Percentiles rank a stretch among this genome's conserved stretches.
These are phyloP conservation scores for Primulina huaijiensis DNA, from an alignment of 257 asterid genomes.

Conservation along the genomic window DNA sequence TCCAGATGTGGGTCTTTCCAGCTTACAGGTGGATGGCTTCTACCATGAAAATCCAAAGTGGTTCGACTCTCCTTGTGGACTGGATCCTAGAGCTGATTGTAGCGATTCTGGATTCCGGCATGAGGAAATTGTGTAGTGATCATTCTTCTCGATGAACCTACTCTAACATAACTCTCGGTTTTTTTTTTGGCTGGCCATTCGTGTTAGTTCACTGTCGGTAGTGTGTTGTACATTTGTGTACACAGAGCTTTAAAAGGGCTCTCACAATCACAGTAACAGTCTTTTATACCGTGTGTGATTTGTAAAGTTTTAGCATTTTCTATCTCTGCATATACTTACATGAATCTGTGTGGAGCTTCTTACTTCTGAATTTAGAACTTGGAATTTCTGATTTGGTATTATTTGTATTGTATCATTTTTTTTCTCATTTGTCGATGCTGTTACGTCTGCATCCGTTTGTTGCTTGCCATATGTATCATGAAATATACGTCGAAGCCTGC, in stretches of 20 bases:
- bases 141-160: constrained; percentile 51
- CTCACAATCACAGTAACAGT: constrained; percentile 32
- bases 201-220: constrained; percentile 36
- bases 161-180: constrained; percentile 46
- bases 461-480: not conserved
- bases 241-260: constrained; percentile 30
- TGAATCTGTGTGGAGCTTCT: constrained; percentile 25
- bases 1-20: constrained; percentile 73
- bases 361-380: constrained; percentile 19
- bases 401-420: not conserved
- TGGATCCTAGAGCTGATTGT: constrained; percentile 74
- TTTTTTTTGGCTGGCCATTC: constrained; percentile 25
- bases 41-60: constrained; percentile 90
- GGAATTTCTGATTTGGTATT: constrained; percentile 26
- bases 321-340: constrained; percentile 37
- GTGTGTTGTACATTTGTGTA: constrained; percentile 42
- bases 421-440: not conserved
- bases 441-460: not conserved
- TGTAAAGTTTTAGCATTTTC: constrained; percentile 41
- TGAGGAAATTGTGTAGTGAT: constrained; percentile 68
- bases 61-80: constrained; percentile 89
- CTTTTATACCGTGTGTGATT: constrained; percentile 36
- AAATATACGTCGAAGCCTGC: not conserved
- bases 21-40: constrained; percentile 79
- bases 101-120: constrained; percentile 75